Evolutionary conservation across 306 rosid species (phyloP).

Genomic region (Crataegus laevigata): DNA sequence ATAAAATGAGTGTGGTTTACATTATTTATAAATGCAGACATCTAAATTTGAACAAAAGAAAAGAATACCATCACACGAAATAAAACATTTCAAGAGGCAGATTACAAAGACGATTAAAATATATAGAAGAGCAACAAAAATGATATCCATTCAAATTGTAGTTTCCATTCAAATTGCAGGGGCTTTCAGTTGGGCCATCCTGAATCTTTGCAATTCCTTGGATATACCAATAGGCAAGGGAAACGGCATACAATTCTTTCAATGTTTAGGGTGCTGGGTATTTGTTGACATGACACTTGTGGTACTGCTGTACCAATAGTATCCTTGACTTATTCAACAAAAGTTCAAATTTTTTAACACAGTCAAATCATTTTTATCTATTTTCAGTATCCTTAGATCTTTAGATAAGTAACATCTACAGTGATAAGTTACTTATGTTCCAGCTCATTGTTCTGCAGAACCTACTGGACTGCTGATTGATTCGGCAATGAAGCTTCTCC

Average conservation of each 20-base stretch:
- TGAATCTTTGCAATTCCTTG: background rate
- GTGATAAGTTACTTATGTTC: background rate
- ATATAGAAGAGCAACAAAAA: too few relatives aligned
- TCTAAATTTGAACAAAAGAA: too few relatives aligned
- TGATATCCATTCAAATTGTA: too few relatives aligned
- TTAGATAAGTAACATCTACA: background rate
- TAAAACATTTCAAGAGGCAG: too few relatives aligned
- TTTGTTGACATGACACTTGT: background rate
- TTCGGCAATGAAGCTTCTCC: constrained; percentile 50
- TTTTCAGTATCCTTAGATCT: background rate
- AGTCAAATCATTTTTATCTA: background rate
- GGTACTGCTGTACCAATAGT: background rate
- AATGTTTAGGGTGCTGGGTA: background rate
- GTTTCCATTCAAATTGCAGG: too few relatives aligned
- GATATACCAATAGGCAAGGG: background rate
- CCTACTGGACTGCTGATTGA: constrained; percentile 77
- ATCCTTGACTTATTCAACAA: background rate
- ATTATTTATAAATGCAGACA: too few relatives aligned
- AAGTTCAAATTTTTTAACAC: background rate
- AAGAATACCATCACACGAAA: too few relatives aligned
- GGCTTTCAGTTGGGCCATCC: background rate
- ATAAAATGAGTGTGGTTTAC: too few relatives aligned
- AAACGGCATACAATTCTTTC: too few relatives aligned
- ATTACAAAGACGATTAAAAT: too few relatives aligned
- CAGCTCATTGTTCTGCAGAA: constrained; percentile 37